Base-by-base conservation (phyloP, 495 filamentous ascomycete species). In the Beverwykella pulmonaria region DNA sequence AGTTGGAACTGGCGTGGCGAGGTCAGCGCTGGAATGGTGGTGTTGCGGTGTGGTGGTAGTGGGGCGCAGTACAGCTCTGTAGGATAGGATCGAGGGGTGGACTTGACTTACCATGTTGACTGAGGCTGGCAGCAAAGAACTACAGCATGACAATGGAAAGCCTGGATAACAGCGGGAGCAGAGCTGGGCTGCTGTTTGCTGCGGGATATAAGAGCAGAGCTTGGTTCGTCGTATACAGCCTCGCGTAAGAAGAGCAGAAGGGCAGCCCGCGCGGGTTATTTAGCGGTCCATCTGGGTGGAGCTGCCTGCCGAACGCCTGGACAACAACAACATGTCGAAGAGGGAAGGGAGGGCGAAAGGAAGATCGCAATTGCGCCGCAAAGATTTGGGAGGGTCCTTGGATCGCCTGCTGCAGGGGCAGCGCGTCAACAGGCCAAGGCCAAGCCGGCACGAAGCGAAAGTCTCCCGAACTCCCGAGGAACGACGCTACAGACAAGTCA, bases 1-100 rank as follows among this genome's bases (percentile, higher is more conserved):
- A 70, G 67, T 61, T 70, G 67, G 57, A 65, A 65, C 67, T 66
- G 20, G 48, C 23, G 20, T 8, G 22, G 26, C 14, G 39, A 14
- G 39, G 39, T 44, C 39, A n/a, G 39, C 17, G 17, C 2, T 44
- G 39, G 5, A n/a, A 14, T 44, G 39, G 39, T 44, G 39, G 15
- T n/a, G 17, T 2, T 44, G 39, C 2, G 39, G 3, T 4, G 5
- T 44, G 6, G 12, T 34, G 6, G 32, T 6, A 12, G 32, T 12
- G 32, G 32, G 32, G 32, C 12, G n/a, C 12, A 12, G 32, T 5
- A 15, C 55, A 39, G 2, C 15, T 6, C 8, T 15, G 36, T 14
- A 58, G 5, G 26, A 39, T n/a, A n/a, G 19, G 32, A 34, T 2
- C 15, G 29, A 14, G 10, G n/a, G 23, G 36, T 8, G 22, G 41